Evolutionary conservation across 2,329 filamentous ascomycete species (phyloP), one percentile per base, ranked within the genome.

Genomic region (Clarireedia hainanense): DNA sequence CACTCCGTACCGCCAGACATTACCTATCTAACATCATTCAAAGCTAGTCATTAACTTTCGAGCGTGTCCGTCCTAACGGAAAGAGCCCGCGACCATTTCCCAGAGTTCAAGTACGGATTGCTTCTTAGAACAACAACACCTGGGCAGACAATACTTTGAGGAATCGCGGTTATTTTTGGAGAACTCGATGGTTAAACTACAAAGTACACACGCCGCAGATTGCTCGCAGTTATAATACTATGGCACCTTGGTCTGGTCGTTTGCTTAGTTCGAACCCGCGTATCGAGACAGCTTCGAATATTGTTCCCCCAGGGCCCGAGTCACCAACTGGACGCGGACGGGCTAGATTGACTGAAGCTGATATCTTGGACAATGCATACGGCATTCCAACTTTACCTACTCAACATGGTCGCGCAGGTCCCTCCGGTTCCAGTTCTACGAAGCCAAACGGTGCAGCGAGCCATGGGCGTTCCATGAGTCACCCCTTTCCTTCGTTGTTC

Each of bases 401-500:
- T 2, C 53, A 37, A 10, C 42, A 34, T 30, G 24, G 23, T 34
- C 42, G 36, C 9, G 10, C 42, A 55, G 34, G 47, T 61, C 45
- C 57, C 62, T 55, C 51, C 14, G 23, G 45, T 45, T 37, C 39
- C 12, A 36, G 26, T 50, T 36, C 59, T 54, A 23, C 57, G 52
- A 46, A 50, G 36, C 48, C 50, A 6, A 57, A 42, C 43, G 54
- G 56, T 42, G 27, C 50, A 15, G 40, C 50, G 47, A 62, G 50
- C 54, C 55, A 54, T 40, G 55, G 40, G 34, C 64, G 68, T 20
- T 91, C 89, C 55, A 81, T 87, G 74, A 94, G 89, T 76, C 85
- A 92, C 65, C 88, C 89, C 10, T 87, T 92, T 61, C 85, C 88
- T 6, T 84, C 83, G 17, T 72, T 91, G 34, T 89, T 91, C 67